Evolutionary conservation across 495 filamentous ascomycete species (phyloP).

Genomic region (Eremomyces bilateralis): DNA sequence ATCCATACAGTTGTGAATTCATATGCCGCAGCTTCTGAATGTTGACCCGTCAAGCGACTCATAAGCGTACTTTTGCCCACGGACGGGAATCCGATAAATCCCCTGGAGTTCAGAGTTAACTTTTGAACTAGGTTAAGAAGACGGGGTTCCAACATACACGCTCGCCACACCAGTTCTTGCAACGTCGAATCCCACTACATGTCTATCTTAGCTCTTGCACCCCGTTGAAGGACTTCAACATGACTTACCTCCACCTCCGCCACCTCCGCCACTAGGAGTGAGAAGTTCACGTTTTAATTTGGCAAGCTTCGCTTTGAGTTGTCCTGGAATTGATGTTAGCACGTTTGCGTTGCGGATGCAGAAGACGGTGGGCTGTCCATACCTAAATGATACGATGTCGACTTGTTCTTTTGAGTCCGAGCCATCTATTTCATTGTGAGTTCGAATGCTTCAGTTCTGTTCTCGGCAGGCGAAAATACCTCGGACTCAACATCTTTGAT

Average conservation of each 20-base stretch:
- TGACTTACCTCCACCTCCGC: conserved; percentile 51
- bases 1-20: conserved; percentile 67
- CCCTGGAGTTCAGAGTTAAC: conserved; percentile 50
- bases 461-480: conserved; percentile 16
- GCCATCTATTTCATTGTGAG: conserved; percentile 79
- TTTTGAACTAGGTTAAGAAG: too few relatives aligned
- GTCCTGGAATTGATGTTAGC: conserved; percentile 27
- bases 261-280: conserved; percentile 61
- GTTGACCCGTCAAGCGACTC: conserved; percentile 25
- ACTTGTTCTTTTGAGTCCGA: conserved; percentile 94
- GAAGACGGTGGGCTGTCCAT: conserved; percentile 9
- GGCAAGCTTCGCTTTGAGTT: conserved; percentile 95
- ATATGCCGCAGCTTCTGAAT: conserved; percentile 55
- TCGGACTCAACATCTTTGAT: conserved; percentile 97
- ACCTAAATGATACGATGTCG: conserved; percentile 68
- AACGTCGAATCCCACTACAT: conserved; percentile 77
- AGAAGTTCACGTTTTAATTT: conserved; percentile 92
- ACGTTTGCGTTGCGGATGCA: background rate
- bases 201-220: conserved; percentile 12
- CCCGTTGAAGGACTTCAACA: background rate
- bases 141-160: conserved; percentile 65
- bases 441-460: too few relatives aligned
- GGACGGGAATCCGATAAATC: background rate
- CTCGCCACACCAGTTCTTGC: conserved; percentile 93
- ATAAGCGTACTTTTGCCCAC: conserved; percentile 97